phyloP scores from a whole-genome alignment of 1,284 basidiomycete genomes.

The Puccinia triticina region DNA sequence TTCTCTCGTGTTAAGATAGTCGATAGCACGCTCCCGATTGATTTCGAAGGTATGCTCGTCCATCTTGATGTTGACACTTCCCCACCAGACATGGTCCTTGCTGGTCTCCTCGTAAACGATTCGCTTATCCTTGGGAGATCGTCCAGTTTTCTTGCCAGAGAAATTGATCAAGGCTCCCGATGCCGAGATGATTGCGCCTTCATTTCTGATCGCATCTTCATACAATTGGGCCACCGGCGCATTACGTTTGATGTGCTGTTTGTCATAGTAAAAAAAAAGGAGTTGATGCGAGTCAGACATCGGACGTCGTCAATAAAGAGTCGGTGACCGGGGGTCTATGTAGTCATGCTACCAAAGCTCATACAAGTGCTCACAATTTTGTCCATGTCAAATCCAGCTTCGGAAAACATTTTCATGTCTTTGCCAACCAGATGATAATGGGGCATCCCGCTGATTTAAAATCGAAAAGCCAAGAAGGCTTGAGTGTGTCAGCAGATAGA shows the following conservation, averaged over 20 bases:
- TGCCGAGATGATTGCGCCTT: constrained; percentile 95
- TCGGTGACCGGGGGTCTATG: neutral
- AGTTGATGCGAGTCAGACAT: constrained; percentile 59
- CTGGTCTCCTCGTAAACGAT: constrained; percentile 97
- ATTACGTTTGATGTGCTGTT: constrained; percentile 82
- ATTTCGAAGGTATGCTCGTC: constrained; percentile 98
- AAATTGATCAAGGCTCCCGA: constrained; percentile 99
- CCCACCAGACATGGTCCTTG: constrained; percentile 99
- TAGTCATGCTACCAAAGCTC: too few species aligned
- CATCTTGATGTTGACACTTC: constrained; percentile 99
- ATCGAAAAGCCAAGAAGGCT: too few species aligned
- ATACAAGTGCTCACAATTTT: constrained; percentile 56
- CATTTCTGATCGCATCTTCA: constrained; percentile 97
- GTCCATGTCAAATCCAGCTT: constrained; percentile 97
- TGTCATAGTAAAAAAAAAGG: neutral
- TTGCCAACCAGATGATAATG: constrained; percentile 66
- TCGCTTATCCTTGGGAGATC: constrained; percentile 98
- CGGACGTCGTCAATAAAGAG: too few species aligned
- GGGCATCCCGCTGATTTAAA: constrained; percentile 22
- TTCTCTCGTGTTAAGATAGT: constrained; percentile 97
- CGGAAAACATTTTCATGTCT: constrained; percentile 95
- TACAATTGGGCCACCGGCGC: constrained; percentile 92
- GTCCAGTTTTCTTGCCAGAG: constrained; percentile 98
- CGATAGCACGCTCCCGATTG: constrained; percentile 99
- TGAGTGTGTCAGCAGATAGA: neutral